These are phyloP conservation scores for Leccinum pachyderme DNA, from an alignment of 1,284 basidiomycete species.

Conservation along the genomic window DNA sequence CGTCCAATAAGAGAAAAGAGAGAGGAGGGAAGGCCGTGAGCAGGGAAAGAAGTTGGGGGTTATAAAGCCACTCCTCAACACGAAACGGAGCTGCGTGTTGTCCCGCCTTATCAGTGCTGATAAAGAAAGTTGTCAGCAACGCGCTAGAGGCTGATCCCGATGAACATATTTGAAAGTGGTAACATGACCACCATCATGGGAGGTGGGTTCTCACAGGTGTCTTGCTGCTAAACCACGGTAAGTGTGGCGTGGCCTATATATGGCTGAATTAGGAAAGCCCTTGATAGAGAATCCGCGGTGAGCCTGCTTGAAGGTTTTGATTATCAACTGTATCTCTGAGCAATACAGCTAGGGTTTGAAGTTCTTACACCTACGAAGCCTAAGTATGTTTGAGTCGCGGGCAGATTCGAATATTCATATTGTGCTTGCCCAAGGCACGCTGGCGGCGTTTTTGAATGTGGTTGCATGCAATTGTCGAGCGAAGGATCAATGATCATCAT, in stretches of 20 bases:
- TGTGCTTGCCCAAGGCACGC: too few species aligned
- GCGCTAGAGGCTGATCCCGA: neutral
- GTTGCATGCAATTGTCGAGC: too few species aligned
- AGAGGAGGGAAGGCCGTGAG: neutral
- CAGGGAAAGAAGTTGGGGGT: neutral
- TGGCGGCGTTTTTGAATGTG: too few species aligned
- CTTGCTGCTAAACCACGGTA: neutral
- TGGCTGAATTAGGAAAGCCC: neutral
- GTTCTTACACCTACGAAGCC: too few species aligned
- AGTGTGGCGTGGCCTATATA: neutral
- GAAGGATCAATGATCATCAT: too few species aligned
- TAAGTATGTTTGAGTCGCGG: too few species aligned
- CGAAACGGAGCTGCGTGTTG: neutral
- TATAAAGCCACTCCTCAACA: constrained; percentile 9
- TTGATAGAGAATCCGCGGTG: too few species aligned
- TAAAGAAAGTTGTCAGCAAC: constrained; percentile 6
- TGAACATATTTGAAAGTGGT: constrained; percentile 8
- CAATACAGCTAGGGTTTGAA: too few species aligned
- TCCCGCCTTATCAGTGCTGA: constrained; percentile 13
- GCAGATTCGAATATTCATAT: too few species aligned
- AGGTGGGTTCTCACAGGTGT: constrained; percentile 4
- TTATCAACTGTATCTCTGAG: too few species aligned
- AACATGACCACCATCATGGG: constrained; percentile 14
- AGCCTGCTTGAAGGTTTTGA: too few species aligned
- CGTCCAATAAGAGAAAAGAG: neutral